A percentile compares a stretch with the other conserved stretches of the same genome.
phyloP scores from a whole-genome alignment of 2,329 filamentous ascomycete genomes.

The Onygenales sp. region DNA sequence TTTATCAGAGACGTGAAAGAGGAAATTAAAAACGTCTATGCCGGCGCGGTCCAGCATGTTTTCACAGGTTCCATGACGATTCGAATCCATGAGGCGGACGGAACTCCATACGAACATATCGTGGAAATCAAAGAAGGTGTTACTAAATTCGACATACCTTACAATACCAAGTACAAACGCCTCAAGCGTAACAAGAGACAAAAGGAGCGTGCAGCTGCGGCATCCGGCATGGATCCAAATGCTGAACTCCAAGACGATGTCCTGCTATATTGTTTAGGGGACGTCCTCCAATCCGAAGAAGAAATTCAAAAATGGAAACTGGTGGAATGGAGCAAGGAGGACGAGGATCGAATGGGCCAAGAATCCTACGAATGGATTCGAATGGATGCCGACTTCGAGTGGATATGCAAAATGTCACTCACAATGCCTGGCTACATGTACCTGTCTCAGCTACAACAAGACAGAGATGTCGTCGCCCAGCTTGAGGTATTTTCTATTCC shows the following conservation, averaged over 20 bases:
- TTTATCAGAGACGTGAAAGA: constrained; percentile 85
- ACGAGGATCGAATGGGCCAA: constrained; percentile 83
- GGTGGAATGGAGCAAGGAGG: constrained; percentile 79
- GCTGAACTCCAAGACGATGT: constrained; percentile 67
- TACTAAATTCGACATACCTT: constrained; percentile 86
- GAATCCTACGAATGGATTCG: constrained; percentile 99
- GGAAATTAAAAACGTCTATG: constrained; percentile 57
- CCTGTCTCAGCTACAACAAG: constrained; percentile 91
- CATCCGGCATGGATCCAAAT: constrained; percentile 52
- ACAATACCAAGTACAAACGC: constrained; percentile 98
- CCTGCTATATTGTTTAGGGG: constrained; percentile 82
- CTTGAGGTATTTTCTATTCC: constrained; percentile 39
- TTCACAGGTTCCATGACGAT: constrained; percentile 98
- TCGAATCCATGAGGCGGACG: constrained; percentile 93
- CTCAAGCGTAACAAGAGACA: constrained; percentile 78
- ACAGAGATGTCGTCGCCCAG: constrained; percentile 89
- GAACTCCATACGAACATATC: constrained; percentile 96
- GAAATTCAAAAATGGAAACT: constrained; percentile 78
- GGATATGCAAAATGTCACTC: constrained; percentile 76
- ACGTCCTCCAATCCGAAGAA: constrained; percentile 73
- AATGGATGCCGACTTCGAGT: constrained; percentile 96
- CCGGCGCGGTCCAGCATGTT: constrained; percentile 61
- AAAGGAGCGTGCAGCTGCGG: constrained; percentile 63
- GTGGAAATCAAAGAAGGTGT: constrained; percentile 84
- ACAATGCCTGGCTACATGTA: constrained; percentile 96